Conservation (phyloP, 768 basidiomycete genomes). For the Podaxis sp. region DNA sequence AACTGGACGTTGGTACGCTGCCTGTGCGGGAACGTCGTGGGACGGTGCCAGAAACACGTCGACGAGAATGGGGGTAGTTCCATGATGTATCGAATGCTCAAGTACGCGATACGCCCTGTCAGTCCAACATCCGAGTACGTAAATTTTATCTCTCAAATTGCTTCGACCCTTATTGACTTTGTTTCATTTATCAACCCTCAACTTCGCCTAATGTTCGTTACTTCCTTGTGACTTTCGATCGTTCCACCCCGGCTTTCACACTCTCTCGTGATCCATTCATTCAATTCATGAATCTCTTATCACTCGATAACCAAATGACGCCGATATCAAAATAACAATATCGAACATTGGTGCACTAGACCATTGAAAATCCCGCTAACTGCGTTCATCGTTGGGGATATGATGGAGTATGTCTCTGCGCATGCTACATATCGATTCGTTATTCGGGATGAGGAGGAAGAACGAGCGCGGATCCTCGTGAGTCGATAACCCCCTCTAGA, state of each 20-base stretch:
- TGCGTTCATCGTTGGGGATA: constrained; percentile 88
- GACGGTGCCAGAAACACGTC: constrained; percentile 60
- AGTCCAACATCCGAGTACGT: constrained; percentile 64
- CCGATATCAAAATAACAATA: background rate
- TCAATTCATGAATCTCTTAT: background rate
- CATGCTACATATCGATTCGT: constrained; percentile 94
- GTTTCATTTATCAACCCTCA: background rate
- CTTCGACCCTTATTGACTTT: constrained; percentile 1
- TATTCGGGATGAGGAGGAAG: constrained; percentile 84
- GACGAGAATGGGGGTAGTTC: constrained; percentile 27
- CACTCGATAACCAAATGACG: background rate
- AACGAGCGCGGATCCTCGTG: constrained; percentile 76
- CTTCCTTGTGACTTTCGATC: constrained; percentile 7
- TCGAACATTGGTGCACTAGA: constrained; percentile 23
- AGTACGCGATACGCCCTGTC: constrained; percentile 79
- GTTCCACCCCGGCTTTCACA: constrained; percentile 1
- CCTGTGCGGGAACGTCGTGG: constrained; percentile 80
- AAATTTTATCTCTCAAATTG: constrained; percentile 7
- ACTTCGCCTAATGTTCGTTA: background rate
- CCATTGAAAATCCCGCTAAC: constrained; percentile 63
- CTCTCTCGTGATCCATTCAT: constrained; percentile 5
- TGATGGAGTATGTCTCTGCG: constrained; percentile 88
- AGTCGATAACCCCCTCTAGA: constrained; percentile 26
- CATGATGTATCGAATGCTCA: constrained; percentile 70
- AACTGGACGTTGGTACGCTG: constrained; percentile 71